These are phyloP conservation scores for Artemisia tridentata DNA, from an alignment of 129 eudicot genomes.

Conservation along the genomic window DNA sequence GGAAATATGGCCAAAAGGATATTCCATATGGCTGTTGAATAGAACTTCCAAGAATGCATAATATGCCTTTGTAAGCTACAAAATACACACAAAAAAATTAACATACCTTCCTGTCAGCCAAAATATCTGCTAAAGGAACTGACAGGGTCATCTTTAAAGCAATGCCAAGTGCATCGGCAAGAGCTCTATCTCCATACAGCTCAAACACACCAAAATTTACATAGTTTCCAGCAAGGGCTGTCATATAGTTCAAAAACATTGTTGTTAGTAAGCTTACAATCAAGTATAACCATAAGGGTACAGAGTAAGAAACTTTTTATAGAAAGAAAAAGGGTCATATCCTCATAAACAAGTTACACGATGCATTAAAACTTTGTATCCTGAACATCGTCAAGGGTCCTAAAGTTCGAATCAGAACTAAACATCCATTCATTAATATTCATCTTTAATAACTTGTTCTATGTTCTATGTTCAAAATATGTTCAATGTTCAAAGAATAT, in stretches of 20 bases:
- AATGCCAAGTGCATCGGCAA: slow-evolving; percentile 90
- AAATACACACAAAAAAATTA: neutral
- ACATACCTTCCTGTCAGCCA: slow-evolving; percentile 90
- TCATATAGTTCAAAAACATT: slow-evolving; percentile 14
- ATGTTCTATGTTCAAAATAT: no score
- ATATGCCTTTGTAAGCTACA: slow-evolving; percentile 89
- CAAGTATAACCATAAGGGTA: slow-evolving; percentile 6
- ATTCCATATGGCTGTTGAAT: slow-evolving; percentile 89
- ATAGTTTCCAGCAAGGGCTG: slow-evolving; percentile 96
- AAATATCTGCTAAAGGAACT: slow-evolving; percentile 83
- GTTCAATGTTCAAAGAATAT: no score
- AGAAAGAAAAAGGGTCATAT: no score
- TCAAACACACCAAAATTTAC: slow-evolving; percentile 97
- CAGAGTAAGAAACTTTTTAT: neutral
- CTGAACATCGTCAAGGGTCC: no score
- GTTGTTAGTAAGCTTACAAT: slow-evolving; percentile 22
- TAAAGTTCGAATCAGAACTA: no score
- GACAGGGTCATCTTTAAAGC: slow-evolving; percentile 87
- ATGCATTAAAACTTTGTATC: no score
- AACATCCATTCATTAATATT: no score
- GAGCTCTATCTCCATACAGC: slow-evolving; percentile 96
- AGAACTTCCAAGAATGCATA: slow-evolving; percentile 91
- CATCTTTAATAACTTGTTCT: no score
- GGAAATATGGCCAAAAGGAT: no score
- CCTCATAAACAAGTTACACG: neutral